These are phyloP conservation scores for Candida lessepsii DNA, from an alignment of 805 yeast genomes.

Conservation along the genomic window DNA sequence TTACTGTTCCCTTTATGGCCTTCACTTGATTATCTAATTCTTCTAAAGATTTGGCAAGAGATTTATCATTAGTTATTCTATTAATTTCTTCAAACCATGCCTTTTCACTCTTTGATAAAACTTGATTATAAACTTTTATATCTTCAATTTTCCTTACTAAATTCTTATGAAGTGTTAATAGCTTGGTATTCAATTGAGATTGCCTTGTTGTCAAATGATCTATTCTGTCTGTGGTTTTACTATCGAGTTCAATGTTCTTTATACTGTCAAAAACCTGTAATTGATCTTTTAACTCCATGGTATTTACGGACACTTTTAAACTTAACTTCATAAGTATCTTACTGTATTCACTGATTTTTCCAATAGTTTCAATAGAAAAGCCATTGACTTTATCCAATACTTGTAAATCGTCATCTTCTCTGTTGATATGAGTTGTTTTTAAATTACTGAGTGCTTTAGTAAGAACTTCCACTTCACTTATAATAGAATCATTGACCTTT, in stretches of 20 bases:
- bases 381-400: constrained; percentile 16
- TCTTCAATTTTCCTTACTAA: constrained; percentile 24
- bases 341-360: constrained; percentile 17
- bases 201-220: constrained; percentile 11
- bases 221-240: constrained; percentile 13
- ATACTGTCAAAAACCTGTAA: constrained; percentile 1
- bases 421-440: neutral
- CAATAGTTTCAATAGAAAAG: constrained; percentile 19
- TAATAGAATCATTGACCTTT: constrained; percentile 1
- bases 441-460: neutral
- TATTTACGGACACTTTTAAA: constrained; percentile 20
- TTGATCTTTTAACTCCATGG: constrained; percentile 23
- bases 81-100: constrained; percentile 40
- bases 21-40: constrained; percentile 22
- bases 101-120: constrained; percentile 34
- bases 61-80: constrained; percentile 15
- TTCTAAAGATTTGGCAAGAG: constrained; percentile 15
- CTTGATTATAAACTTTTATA: constrained; percentile 17
- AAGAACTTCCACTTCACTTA: constrained; percentile 6
- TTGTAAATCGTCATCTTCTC: constrained; percentile 3
- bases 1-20: constrained; percentile 9
- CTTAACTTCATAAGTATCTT: constrained; percentile 20
- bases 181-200: constrained; percentile 12
- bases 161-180: constrained; percentile 20
- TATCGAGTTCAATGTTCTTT: neutral